phyloP scores from a whole-genome alignment of 73 alveolate genomes.

The Tetrahymena malaccensis region DNA sequence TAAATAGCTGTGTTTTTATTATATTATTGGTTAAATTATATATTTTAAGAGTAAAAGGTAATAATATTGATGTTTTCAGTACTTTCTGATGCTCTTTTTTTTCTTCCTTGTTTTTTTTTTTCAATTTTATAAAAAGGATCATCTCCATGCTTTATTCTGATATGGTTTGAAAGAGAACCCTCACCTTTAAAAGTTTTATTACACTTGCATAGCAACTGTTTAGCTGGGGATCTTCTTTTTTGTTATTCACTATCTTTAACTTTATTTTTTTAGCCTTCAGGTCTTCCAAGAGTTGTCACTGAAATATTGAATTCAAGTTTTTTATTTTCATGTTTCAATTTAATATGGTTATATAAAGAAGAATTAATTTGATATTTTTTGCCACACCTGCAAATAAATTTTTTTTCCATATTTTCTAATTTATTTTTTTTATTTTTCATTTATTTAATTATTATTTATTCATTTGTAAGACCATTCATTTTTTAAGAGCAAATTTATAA shows the following conservation, averaged over 20 bases:
- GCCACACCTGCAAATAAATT: not conserved
- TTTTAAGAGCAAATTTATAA: too few species aligned
- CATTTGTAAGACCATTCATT: too few species aligned
- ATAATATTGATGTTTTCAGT: too few species aligned
- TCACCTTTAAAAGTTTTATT: not conserved
- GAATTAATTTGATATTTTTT: not conserved
- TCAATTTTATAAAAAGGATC: not conserved
- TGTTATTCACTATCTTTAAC: too few species aligned
- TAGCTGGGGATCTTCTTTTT: not conserved
- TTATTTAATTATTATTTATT: not conserved
- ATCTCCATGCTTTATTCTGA: not conserved
- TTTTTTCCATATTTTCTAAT: not conserved
- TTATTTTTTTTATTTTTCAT: not conserved
- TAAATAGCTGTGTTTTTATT: too few species aligned
- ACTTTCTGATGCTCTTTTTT: too few species aligned
- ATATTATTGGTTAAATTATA: too few species aligned
- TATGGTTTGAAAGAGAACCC: not conserved
- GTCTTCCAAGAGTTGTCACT: not conserved
- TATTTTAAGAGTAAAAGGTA: too few species aligned
- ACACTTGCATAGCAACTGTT: not conserved
- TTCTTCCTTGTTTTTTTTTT: not conserved
- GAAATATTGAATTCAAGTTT: not conserved
- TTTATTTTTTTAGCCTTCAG: not conserved
- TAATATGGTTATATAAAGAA: not conserved
- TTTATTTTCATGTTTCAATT: not conserved